Conservation (phyloP, 345 rosid species). For the Syzygium jambos region DNA sequence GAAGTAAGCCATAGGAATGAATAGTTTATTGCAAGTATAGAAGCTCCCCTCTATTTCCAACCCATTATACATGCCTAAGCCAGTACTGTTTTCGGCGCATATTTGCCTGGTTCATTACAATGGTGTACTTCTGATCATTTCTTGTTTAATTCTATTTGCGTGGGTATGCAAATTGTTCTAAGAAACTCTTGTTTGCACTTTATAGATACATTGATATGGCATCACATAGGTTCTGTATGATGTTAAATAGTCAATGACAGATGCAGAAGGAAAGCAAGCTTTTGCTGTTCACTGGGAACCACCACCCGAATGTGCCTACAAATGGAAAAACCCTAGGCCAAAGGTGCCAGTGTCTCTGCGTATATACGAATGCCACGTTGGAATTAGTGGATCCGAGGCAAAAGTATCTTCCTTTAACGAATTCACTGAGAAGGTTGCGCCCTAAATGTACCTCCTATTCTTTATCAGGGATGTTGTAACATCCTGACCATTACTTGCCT, state of each 20-base stretch:
- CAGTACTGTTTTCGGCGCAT: background rate
- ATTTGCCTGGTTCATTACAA: background rate
- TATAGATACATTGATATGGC: background rate
- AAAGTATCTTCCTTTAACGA: constrained; percentile 71
- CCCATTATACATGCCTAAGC: background rate
- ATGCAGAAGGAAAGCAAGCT: constrained; percentile 63
- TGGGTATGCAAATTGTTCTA: background rate
- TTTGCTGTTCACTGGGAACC: constrained; percentile 98
- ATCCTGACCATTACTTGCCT: background rate
- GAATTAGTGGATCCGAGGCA: constrained; percentile 85
- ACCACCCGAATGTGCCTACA: constrained; percentile 65
- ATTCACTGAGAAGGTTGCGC: constrained; percentile 61
- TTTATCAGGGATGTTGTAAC: background rate
- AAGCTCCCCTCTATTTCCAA: background rate
- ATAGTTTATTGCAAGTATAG: background rate
- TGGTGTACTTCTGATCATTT: background rate
- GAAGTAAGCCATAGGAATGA: background rate
- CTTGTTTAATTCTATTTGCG: background rate
- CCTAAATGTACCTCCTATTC: constrained; percentile 3
- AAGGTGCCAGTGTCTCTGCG: constrained; percentile 72
- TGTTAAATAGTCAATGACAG: constrained; percentile 17
- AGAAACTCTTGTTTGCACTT: background rate
- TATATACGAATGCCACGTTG: constrained; percentile 93
- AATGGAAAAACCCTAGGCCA: constrained; percentile 64
- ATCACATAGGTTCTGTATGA: background rate